Evolutionary conservation across 2,329 filamentous ascomycete genomes (phyloP).

Genomic region (Aspergillus ustus): DNA sequence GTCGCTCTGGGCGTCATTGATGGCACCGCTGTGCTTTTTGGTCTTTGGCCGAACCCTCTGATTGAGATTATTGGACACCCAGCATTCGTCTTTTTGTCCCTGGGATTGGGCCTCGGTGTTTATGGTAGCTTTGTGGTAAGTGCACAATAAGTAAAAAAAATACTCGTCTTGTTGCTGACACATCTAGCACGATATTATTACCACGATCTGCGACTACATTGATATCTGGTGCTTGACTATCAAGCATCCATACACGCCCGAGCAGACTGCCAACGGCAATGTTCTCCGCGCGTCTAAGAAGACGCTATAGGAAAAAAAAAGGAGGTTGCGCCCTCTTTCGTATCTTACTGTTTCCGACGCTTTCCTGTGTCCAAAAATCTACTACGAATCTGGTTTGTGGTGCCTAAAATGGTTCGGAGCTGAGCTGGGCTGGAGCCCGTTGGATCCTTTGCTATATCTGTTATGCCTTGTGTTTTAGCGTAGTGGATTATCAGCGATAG

Average conservation of each 20-base stretch:
- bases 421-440: slow-evolving; percentile 7
- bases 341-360: slow-evolving; percentile 23
- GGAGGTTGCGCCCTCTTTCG: not conserved
- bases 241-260: slow-evolving; percentile 71
- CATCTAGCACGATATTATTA: slow-evolving; percentile 80
- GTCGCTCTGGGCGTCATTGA: slow-evolving; percentile 80
- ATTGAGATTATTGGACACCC: slow-evolving; percentile 84
- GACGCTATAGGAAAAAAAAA: slow-evolving; percentile 26
- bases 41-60: slow-evolving; percentile 73
- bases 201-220: slow-evolving; percentile 95
- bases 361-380: not conserved
- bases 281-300: slow-evolving; percentile 33
- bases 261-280: slow-evolving; percentile 31
- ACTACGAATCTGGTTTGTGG: not conserved
- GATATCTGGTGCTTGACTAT: slow-evolving; percentile 99
- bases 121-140: slow-evolving; percentile 90
- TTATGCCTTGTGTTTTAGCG: slow-evolving; percentile 14
- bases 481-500: slow-evolving; percentile 26
- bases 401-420: slow-evolving; percentile 1
- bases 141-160: slow-evolving; percentile 12
- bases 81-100: slow-evolving; percentile 84
- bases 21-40: slow-evolving; percentile 72
- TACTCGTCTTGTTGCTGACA: slow-evolving; percentile 4
- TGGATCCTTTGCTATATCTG: slow-evolving; percentile 3
- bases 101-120: slow-evolving; percentile 84